phyloP scores from a whole-genome alignment of 2,329 filamentous ascomycete species.

The Xylariales sp. region DNA sequence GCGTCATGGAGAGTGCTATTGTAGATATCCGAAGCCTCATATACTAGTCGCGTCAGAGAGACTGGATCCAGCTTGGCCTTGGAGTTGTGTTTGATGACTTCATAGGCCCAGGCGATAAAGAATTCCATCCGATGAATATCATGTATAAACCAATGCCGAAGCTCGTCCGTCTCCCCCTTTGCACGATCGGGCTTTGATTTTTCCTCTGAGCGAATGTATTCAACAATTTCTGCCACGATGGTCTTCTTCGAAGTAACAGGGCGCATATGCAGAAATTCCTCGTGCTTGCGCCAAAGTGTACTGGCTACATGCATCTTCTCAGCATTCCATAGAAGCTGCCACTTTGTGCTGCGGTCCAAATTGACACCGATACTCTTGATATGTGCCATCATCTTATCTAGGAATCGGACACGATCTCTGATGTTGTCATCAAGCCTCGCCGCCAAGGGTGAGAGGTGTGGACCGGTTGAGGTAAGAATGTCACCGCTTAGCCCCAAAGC shows the following conservation, averaged over 20 bases:
- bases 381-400: conserved; percentile 79
- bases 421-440: conserved; percentile 86
- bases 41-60: conserved; percentile 66
- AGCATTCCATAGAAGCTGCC: conserved; percentile 87
- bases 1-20: conserved; percentile 77
- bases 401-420: conserved; percentile 74
- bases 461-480: conserved; percentile 80
- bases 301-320: conserved; percentile 88
- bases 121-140: conserved; percentile 78
- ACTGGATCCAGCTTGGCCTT: conserved; percentile 68
- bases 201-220: conserved; percentile 79
- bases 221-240: conserved; percentile 78
- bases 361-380: conserved; percentile 73
- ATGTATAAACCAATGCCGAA: conserved; percentile 88
- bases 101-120: conserved; percentile 82
- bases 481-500: conserved; percentile 83
- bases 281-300: conserved; percentile 83
- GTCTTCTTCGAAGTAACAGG: conserved; percentile 72
- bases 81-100: conserved; percentile 78
- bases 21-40: conserved; percentile 74
- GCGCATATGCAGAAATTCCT: conserved; percentile 71
- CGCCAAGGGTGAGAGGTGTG: conserved; percentile 77
- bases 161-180: conserved; percentile 78
- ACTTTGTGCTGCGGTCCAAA: conserved; percentile 76
- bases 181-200: conserved; percentile 74